Evolutionary conservation across 1,139 yeast species (phyloP).

Genomic region (Saccharomyces hybrid): DNA sequence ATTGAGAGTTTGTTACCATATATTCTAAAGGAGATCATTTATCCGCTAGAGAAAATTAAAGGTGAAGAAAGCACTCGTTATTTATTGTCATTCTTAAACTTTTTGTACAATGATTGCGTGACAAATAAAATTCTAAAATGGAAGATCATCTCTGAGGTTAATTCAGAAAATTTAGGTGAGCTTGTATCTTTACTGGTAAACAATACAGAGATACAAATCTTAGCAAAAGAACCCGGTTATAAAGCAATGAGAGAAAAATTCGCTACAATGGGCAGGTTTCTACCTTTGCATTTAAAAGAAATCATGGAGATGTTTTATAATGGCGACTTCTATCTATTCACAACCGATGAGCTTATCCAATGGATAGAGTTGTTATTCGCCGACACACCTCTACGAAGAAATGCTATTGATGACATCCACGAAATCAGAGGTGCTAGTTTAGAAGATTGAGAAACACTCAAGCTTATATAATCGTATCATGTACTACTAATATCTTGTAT

Average conservation of each 20-base stretch:
- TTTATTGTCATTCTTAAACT: conserved; percentile 14
- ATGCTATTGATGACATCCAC: conserved; percentile 53
- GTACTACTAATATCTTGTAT: not conserved
- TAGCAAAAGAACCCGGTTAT: conserved; percentile 13
- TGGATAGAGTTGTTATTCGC: conserved; percentile 61
- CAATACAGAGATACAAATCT: conserved; percentile 14
- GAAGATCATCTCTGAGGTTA: conserved; percentile 30
- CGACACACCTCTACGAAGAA: conserved; percentile 58
- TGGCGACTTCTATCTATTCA: conserved; percentile 66
- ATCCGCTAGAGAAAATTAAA: conserved; percentile 13
- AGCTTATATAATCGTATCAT: not conserved
- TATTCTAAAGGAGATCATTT: conserved; percentile 14
- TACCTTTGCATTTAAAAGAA: conserved; percentile 53
- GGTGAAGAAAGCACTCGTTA: conserved; percentile 10
- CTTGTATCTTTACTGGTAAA: conserved; percentile 19
- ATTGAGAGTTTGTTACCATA: conserved; percentile 21
- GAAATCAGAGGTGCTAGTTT: conserved; percentile 36
- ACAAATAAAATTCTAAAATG: conserved; percentile 21
- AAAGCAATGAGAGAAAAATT: conserved; percentile 27
- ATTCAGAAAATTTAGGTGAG: conserved; percentile 28
- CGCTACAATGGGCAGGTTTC: conserved; percentile 29
- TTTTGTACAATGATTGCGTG: conserved; percentile 21
- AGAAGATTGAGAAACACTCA: conserved; percentile 9
- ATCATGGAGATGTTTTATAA: conserved; percentile 65
- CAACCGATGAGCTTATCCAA: conserved; percentile 55